phyloP scores from a whole-genome alignment of 1,284 basidiomycete genomes.

The Pseudozyma sp. region DNA sequence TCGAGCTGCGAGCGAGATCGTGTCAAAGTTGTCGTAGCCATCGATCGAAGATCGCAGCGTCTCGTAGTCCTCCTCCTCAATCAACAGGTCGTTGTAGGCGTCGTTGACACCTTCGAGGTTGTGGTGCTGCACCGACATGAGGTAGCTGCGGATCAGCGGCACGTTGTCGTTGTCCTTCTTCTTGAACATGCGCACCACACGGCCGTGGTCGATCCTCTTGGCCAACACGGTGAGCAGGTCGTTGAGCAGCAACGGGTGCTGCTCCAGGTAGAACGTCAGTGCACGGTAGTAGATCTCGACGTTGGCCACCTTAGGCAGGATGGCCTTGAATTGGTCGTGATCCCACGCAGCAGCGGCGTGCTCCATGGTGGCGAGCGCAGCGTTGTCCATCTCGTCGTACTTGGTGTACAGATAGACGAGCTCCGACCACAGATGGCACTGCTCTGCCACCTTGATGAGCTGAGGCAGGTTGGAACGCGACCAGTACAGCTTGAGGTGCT shows the following conservation, averaged over 20 bases:
- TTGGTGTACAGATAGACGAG: slow-evolving; percentile 98
- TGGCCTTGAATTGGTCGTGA: slow-evolving; percentile 86
- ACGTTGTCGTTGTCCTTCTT: slow-evolving; percentile 89
- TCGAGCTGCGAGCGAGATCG: slow-evolving; percentile 84
- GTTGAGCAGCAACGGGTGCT: slow-evolving; percentile 91
- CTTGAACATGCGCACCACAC: slow-evolving; percentile 92
- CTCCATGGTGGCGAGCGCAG: slow-evolving; percentile 97
- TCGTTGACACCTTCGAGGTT: slow-evolving; percentile 98
- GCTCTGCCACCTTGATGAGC: slow-evolving; percentile 93
- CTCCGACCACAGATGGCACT: slow-evolving; percentile 98
- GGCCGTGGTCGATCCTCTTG: slow-evolving; percentile 90
- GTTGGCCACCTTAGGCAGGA: slow-evolving; percentile 79
- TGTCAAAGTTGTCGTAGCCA: slow-evolving; percentile 98
- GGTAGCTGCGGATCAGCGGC: slow-evolving; percentile 92
- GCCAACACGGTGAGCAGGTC: slow-evolving; percentile 92
- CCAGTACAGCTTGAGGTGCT: slow-evolving; percentile 97
- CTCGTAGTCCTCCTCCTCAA: slow-evolving; percentile 99
- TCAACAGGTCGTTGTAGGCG: slow-evolving; percentile 94
- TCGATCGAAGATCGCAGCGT: slow-evolving; percentile 95
- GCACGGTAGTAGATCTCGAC: slow-evolving; percentile 96
- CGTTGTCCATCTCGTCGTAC: slow-evolving; percentile 96
- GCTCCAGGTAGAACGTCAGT: slow-evolving; percentile 77
- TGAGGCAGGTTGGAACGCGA: slow-evolving; percentile 95
- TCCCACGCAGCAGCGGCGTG: slow-evolving; percentile 97
- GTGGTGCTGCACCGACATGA: slow-evolving; percentile 94